A percentile compares a stretch with the other conserved stretches of the same genome.
These are phyloP conservation scores for Malus sylvestris DNA, from an alignment of 306 rosid genomes.

Conservation along the genomic window DNA sequence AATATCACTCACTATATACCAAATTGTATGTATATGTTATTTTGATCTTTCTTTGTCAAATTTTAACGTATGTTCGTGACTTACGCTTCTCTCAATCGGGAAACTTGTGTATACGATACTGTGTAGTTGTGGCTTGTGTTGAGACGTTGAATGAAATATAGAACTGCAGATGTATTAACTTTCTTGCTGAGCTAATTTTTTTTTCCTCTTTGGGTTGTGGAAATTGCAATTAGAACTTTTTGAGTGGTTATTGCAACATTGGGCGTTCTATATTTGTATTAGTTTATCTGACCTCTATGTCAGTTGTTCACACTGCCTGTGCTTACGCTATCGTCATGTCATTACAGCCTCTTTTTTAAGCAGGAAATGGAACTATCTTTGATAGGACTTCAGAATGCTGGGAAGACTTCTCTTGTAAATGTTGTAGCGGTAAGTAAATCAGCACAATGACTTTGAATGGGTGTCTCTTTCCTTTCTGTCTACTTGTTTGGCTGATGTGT, in stretches of 20 bases:
- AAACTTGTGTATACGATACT: neutral
- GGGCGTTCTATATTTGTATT: neutral
- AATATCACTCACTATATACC: neutral
- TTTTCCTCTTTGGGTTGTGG: neutral
- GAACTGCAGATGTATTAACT: neutral
- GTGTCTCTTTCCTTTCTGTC: neutral
- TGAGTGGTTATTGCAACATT: neutral
- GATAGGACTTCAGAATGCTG: slow-evolving; percentile 92
- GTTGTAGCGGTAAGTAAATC: slow-evolving; percentile 70
- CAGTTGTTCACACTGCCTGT: neutral
- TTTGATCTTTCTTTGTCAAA: neutral
- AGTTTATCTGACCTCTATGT: neutral
- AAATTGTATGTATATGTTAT: neutral
- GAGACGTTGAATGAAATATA: neutral
- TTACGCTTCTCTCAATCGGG: neutral
- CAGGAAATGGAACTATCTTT: slow-evolving; percentile 93
- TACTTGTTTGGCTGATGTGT: slow-evolving; percentile 11
- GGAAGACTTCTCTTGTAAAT: slow-evolving; percentile 90
- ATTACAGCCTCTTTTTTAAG: slow-evolving; percentile 89
- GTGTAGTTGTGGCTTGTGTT: neutral
- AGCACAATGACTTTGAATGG: slow-evolving; percentile 1
- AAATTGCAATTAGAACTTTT: neutral
- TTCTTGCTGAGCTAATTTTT: neutral
- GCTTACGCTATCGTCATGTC: slow-evolving; percentile 24
- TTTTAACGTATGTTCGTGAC: neutral